Evolutionary conservation across 129 eudicot species (phyloP), one percentile per base, ranked within the genome.

Genomic region (Tanacetum coccineum): DNA sequence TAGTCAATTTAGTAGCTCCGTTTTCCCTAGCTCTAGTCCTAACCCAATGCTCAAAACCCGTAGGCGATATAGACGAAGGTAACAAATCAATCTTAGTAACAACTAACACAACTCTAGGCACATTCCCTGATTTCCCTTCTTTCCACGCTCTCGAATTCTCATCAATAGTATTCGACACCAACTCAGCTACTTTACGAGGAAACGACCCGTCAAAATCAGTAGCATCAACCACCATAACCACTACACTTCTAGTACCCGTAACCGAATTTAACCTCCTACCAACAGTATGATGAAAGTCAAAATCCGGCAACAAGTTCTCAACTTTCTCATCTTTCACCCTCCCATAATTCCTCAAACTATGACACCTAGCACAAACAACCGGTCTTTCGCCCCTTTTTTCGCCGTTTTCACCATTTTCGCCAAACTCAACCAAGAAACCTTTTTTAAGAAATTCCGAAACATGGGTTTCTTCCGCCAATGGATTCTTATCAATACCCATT

Each of bases 151-250:
- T 45, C 26, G 75, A 72, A 85, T 94, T 81, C 59, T 75, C 91
- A 62, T 94, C 94, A 19, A 94, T 84, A 0, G 97, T 83, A 12
- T 70, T 73, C 0, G 93, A 86, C 42, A 94, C 80, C 61, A 83
- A 66, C n/a, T 74, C 83, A 3, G 97, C 95, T 13, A 85, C 94
- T 49, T 74, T 82, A 55, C 76, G 76, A 0, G 97, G 97, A 50
- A 94, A 94, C 0, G 97, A 86, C 13, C 99, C 99, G 36, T 94
- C 99, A 19, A 94, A 94, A 78, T 94, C 99, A 3, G 77, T 79
- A 0, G 87, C 97, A 74, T 94, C 99, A 20, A 94, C 99, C 61
- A 89, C 93, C 87, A 89, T 70, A 52, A 94, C 47, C 39, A 94
- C 94, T 19, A 94, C 93, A 13, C 87, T 83, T 59, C 99, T 78